A percentile compares a stretch with the other conserved stretches of the same genome.
Conservation (phyloP, 1,284 basidiomycete genomes). For the Lignosus rhinocerotis region DNA sequence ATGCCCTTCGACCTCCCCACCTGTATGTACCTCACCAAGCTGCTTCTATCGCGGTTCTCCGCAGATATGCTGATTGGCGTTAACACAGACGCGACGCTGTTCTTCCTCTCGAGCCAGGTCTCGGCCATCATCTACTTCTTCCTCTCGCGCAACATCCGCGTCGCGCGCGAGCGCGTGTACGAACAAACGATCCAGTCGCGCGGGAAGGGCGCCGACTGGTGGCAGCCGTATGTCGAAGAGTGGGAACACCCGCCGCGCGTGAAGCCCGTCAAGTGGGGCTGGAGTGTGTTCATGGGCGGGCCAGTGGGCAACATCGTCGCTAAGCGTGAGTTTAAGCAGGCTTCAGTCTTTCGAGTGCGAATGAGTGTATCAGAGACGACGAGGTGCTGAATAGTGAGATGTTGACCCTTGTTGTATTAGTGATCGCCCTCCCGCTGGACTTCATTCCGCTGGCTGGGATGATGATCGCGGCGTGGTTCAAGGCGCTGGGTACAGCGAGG, state of each 20-base stretch:
- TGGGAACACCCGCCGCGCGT: slow-evolving; percentile 70
- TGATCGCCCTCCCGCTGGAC: slow-evolving; percentile 67
- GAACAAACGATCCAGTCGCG: slow-evolving; percentile 79
- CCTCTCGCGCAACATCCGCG: slow-evolving; percentile 69
- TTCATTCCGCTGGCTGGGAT: slow-evolving; percentile 74
- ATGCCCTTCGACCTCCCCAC: slow-evolving; percentile 68
- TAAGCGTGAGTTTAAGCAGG: slow-evolving; percentile 22
- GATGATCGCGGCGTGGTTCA: slow-evolving; percentile 63
- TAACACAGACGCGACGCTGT: slow-evolving; percentile 68
- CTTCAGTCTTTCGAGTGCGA: neutral
- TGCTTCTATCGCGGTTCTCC: neutral
- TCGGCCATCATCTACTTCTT: slow-evolving; percentile 78
- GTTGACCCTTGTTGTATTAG: slow-evolving; percentile 38
- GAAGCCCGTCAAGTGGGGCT: slow-evolving; percentile 36
- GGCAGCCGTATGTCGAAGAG: slow-evolving; percentile 86
- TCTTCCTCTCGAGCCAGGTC: slow-evolving; percentile 73
- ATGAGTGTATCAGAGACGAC: neutral
- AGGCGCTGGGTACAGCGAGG: slow-evolving; percentile 67
- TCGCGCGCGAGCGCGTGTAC: slow-evolving; percentile 78
- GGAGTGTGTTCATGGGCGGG: slow-evolving; percentile 42
- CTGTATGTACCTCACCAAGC: slow-evolving; percentile 43
- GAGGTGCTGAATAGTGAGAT: neutral
- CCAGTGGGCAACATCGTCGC: slow-evolving; percentile 54
- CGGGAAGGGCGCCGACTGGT: slow-evolving; percentile 80
- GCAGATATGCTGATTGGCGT: neutral